Conservation (phyloP, 1,284 basidiomycete genomes). For the Ganoderma boninense region DNA sequence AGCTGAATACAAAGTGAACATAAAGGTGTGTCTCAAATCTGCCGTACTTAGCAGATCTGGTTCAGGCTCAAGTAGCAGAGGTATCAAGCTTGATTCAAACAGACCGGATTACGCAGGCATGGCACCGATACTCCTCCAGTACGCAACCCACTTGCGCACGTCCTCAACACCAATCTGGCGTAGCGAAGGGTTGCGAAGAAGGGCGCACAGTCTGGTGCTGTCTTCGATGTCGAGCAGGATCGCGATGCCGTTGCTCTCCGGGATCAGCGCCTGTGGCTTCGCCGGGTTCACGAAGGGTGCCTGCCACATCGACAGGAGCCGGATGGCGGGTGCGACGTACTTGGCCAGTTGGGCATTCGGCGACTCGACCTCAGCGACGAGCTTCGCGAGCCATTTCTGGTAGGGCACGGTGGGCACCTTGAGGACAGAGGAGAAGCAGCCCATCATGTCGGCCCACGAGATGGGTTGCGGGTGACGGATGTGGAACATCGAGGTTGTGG, state of each 20-base stretch:
- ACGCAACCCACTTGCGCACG: conserved; percentile 2
- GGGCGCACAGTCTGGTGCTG: not conserved
- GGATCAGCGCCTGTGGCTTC: not conserved
- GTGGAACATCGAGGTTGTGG: conserved; percentile 25
- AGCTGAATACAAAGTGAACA: too few relatives aligned
- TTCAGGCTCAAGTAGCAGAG: too few relatives aligned
- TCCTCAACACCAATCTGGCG: conserved; percentile 4
- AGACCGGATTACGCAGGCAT: not conserved
- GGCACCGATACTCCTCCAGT: conserved; percentile 9
- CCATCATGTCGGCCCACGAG: conserved; percentile 26
- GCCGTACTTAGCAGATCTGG: too few relatives aligned
- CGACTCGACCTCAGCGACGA: conserved; percentile 15
- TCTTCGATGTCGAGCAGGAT: conserved; percentile 6
- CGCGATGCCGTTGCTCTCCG: conserved; percentile 7
- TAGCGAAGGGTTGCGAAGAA: conserved; percentile 1
- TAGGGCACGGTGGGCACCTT: conserved; percentile 24
- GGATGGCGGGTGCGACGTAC: not conserved
- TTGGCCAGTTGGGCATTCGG: conserved; percentile 1
- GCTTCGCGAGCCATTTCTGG: conserved; percentile 27
- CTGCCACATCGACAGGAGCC: not conserved
- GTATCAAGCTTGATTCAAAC: not conserved
- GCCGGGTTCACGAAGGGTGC: not conserved
- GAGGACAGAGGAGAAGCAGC: conserved; percentile 18
- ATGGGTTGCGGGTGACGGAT: conserved; percentile 32
- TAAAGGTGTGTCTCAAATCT: too few relatives aligned